A percentile compares a stretch with the other conserved stretches of the same genome.
phyloP scores from a whole-genome alignment of 768 basidiomycete genomes.

The Lentinula boryana region DNA sequence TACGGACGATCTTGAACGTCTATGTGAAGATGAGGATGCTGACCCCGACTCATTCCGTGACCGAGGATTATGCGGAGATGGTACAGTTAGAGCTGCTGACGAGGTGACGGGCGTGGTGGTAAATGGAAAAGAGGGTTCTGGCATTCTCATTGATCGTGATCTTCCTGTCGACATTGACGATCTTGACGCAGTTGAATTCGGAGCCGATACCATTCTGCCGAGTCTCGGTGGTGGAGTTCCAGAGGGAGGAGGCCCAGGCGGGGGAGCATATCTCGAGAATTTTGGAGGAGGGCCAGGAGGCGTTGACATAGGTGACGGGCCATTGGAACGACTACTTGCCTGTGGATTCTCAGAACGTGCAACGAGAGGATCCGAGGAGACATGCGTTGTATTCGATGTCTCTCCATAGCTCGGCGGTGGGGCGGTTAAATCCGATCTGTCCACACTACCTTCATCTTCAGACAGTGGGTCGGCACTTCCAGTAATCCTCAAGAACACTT shows the following conservation, averaged over 20 bases:
- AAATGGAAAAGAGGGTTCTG: not conserved
- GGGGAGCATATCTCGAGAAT: not conserved
- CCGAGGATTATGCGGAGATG: not conserved
- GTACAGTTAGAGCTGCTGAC: conserved; percentile 9
- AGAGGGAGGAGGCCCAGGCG: conserved; percentile 1
- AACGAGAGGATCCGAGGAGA: not conserved
- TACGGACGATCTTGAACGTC: not conserved
- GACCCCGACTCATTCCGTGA: not conserved
- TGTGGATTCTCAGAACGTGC: not conserved
- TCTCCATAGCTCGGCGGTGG: not conserved
- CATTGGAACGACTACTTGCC: not conserved
- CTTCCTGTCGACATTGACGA: not conserved
- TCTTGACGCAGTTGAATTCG: not conserved
- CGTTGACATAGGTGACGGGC: not conserved
- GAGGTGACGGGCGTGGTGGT: conserved; percentile 11
- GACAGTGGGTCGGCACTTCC: conserved; percentile 13
- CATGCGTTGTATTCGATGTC: not conserved
- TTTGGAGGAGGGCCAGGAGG: not conserved
- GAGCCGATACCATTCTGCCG: not conserved
- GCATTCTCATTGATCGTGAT: not conserved
- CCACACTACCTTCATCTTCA: not conserved
- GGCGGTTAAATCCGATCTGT: not conserved
- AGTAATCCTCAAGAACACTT: conserved; percentile 27
- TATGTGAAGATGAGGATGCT: not conserved
- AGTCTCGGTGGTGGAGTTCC: not conserved